Evolutionary conservation across 495 filamentous ascomycete genomes (phyloP), one percentile per base, ranked within the genome.

Genomic region (Coniosporium apollinis): DNA sequence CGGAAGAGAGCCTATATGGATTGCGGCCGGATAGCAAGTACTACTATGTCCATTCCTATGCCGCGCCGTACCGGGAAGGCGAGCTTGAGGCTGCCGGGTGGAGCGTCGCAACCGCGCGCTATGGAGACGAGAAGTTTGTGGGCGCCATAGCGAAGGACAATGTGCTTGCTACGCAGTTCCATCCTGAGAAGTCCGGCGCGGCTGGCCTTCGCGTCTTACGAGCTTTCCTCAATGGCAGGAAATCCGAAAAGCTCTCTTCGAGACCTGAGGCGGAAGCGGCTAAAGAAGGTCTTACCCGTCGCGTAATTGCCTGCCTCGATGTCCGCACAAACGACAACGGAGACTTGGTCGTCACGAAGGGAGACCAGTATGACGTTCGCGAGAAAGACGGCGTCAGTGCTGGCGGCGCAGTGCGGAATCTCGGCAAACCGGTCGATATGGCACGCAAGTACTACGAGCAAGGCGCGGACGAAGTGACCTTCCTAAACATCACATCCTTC

Each of bases 281-380:
- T 1, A 52, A 54, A 33, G 56, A 78, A 44, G 91, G 89, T 0
- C 59, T 96, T 33, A 97, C 91, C 10, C 65, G 82, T 34, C 67
- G 89, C 33, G 71, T 97, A 6, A 96, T 97, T 50, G 89, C 91
- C 3, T 97, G 89, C 49, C 70, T 97, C 11, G 89, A 97, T 52
- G 89, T 97, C 19, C 79, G 89, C 6, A 72, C 89, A n/a, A 96
- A 97, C 52, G 91, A 97, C 53, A 63, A 79, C 31, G 91, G 91
- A 4, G 91, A 96, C 55, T 59, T 97, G 13, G 91, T 97, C 0
- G 89, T 97, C 11, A 97, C 89, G 4, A 97, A 97, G 58, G 89
- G 89, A 6, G 89, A 97, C 52, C 89, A 96, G 49, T 97, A 97
- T 58, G 89, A 97, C 49, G 89, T 97, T n/a, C 78, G 89, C n/a